A percentile compares a stretch with the other conserved stretches of the same genome.
These are phyloP conservation scores for Alloteropsis semialata DNA, from an alignment of 176 grass and related monocot genomes.

Conservation along the genomic window DNA sequence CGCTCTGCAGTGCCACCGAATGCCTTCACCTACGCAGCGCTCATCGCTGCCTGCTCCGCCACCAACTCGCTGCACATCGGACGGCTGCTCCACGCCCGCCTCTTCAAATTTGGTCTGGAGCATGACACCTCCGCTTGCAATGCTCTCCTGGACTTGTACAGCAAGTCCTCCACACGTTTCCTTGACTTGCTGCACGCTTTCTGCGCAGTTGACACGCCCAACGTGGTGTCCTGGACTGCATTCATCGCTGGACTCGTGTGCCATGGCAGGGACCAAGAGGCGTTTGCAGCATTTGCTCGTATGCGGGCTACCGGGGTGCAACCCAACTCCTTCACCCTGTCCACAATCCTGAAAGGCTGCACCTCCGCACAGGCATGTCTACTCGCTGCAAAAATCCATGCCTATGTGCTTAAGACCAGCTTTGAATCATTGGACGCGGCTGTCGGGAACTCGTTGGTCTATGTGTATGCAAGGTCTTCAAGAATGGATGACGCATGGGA, in stretches of 20 bases:
- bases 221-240: conserved; percentile 73
- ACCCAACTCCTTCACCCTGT: conserved; percentile 76
- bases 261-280: conserved; percentile 40
- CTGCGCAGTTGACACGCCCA: conserved; percentile 29
- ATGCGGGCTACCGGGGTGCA: conserved; percentile 59
- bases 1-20: conserved; percentile 35
- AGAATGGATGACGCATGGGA: conserved; percentile 52
- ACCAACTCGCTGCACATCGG: conserved; percentile 28
- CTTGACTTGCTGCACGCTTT: conserved; percentile 40
- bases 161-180: conserved; percentile 44
- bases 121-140: conserved; percentile 57
- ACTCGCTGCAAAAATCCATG: conserved; percentile 56
- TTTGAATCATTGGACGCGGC: conserved; percentile 51
- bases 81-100: conserved; percentile 54
- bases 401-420: conserved; percentile 65
- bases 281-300: conserved; percentile 36
- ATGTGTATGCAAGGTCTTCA: conserved; percentile 72
- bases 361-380: conserved; percentile 24
- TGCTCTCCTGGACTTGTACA: conserved; percentile 62
- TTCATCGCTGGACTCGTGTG: conserved; percentile 47
- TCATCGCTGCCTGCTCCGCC: conserved; percentile 49
- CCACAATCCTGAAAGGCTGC: conserved; percentile 66
- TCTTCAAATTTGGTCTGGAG: conserved; percentile 53
- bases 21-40: conserved; percentile 60
- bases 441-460: conserved; percentile 62